Evolutionary conservation across 371 early-diverging fungal genomes (phyloP).

Genomic region (Rhizomucor miehei): DNA sequence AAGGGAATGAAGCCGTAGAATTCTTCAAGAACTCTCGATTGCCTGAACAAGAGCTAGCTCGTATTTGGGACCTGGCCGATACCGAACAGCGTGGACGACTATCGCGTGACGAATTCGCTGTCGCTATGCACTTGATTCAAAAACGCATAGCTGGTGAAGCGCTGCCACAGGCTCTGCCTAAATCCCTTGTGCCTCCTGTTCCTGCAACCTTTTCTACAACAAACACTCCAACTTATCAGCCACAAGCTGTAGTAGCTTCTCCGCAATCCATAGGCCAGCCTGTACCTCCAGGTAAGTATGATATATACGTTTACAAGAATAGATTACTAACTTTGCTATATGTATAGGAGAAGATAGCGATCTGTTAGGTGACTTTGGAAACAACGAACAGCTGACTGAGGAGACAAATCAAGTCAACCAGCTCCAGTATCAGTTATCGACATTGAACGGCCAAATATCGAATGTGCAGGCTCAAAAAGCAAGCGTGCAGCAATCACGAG

Average conservation of each 20-base stretch:
- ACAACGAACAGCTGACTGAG: conserved; percentile 30
- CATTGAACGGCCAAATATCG: conserved; percentile 16
- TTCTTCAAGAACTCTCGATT: conserved; percentile 84
- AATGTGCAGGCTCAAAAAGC: conserved; percentile 28
- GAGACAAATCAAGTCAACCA: conserved; percentile 39
- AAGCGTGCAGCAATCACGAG: conserved; percentile 15
- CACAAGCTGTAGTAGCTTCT: background rate
- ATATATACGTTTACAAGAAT: too few species aligned
- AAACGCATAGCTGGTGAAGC: conserved; percentile 69
- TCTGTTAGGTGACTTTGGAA: conserved; percentile 42
- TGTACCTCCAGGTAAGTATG: background rate
- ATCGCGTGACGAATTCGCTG: conserved; percentile 87
- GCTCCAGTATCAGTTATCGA: conserved; percentile 36
- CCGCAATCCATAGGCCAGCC: background rate
- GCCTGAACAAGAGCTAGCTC: conserved; percentile 67
- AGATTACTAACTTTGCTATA: too few species aligned
- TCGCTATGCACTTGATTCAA: conserved; percentile 93
- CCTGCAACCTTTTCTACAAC: conserved; percentile 4
- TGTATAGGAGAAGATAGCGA: conserved; percentile 21
- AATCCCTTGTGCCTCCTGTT: conserved; percentile 38
- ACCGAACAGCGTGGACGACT: conserved; percentile 74
- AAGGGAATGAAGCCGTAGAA: conserved; percentile 66
- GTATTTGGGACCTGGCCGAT: conserved; percentile 85
- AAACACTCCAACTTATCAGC: background rate
- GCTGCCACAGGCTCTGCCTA: conserved; percentile 70